A percentile compares a stretch with the other conserved stretches of the same genome.
Evolutionary conservation across 2,329 filamentous ascomycete species (phyloP).

Genomic region (Aspergillus felis): DNA sequence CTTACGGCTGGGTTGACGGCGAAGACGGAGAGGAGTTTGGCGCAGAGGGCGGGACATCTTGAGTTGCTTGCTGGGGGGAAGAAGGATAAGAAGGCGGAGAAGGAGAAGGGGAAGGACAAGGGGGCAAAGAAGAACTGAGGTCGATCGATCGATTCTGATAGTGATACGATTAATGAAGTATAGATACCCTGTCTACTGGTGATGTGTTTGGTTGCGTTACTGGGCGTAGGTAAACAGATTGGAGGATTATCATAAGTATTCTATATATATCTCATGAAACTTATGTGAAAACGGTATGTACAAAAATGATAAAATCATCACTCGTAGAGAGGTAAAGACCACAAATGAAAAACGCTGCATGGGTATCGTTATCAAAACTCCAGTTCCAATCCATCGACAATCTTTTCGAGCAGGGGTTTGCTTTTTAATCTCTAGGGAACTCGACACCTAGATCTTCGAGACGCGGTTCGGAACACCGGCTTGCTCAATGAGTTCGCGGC

Average conservation of each 20-base stretch:
- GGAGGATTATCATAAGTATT: background rate
- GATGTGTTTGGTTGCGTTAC: background rate
- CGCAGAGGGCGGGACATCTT: constrained; percentile 65
- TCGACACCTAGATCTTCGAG: constrained; percentile 20
- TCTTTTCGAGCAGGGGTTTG: constrained; percentile 1
- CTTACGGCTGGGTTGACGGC: constrained; percentile 58
- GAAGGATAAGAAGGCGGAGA: constrained; percentile 49
- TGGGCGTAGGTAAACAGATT: background rate
- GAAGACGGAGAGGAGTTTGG: constrained; percentile 64
- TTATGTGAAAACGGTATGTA: background rate
- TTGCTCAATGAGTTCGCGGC: constrained; percentile 37
- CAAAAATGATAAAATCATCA: constrained; percentile 18
- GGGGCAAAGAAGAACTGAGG: constrained; percentile 22
- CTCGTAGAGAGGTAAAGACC: constrained; percentile 18
- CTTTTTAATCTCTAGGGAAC: background rate
- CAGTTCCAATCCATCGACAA: constrained; percentile 22
- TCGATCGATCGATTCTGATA: background rate
- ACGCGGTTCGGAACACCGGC: constrained; percentile 34
- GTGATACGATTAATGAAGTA: constrained; percentile 10
- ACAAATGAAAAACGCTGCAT: constrained; percentile 20
- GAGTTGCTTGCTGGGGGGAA: constrained; percentile 65
- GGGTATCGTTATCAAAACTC: constrained; percentile 32
- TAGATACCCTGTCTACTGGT: constrained; percentile 12
- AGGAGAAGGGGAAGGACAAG: constrained; percentile 32
- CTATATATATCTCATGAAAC: background rate